Evolutionary conservation across 2,329 filamentous ascomycete species (phyloP), one percentile per base, ranked within the genome.

Genomic region (Camptophora hylomeconis): DNA sequence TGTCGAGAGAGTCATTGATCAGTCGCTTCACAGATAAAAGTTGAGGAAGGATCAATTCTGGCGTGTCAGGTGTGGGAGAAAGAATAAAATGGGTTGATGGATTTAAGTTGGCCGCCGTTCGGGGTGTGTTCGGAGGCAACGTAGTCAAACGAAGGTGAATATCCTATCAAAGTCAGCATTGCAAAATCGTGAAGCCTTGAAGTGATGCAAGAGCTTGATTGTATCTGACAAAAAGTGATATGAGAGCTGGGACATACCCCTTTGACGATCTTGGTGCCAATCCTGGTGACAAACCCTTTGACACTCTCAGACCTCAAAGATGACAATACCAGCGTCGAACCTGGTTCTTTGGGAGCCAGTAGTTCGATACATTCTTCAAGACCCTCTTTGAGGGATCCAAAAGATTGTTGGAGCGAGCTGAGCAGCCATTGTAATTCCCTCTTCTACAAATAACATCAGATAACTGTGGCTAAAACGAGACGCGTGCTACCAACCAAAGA

Each of bases 251-350:
- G 24, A 66, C 75, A 45, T 63, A 86, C 81, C 41, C 84, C 87
- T 53, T 92, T 93, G 39, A 92, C 78, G 39, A 98, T 78, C 28
- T 79, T 74, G n/a, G 82, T 82, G 20, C 89, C 89, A 19, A 92
- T 73, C 30, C 89, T 73, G 1, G 87, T 95, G 36, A 95, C 72
- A 45, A 83, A 81, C 11, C 89, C 89, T 54, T 98, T 98, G 38
- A 95, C 75, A 42, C 71, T 74, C 59, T 98, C 89, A 31, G 82
- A 87, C 32, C 86, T 72, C 32, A 79, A 69, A 9, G 86, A 92
- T 37, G 80, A 89, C 41, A 98, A 68, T 17, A 89, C 86, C 16
- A 98, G 71, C 1, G 87, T 98, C 45, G 77, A 86, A 6, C 84
- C 84, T 1, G 78, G 75, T 48, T 92, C 83, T 39, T 77, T 69